phyloP scores from a whole-genome alignment of 805 yeast genomes.

The Kluyveromyces aestuarii region DNA sequence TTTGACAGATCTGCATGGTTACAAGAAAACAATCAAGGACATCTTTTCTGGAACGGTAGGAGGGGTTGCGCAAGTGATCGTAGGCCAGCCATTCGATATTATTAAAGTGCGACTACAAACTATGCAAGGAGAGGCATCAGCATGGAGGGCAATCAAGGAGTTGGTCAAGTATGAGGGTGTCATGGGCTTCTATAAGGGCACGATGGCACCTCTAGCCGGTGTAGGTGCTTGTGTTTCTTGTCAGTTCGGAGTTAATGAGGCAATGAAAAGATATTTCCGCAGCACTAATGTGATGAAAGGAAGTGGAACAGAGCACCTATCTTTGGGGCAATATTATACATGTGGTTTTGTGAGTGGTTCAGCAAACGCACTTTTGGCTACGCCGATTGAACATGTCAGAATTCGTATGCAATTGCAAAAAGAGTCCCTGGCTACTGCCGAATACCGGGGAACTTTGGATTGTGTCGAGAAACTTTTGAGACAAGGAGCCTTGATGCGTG shows the following conservation, averaged over 20 bases:
- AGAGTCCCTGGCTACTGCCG: slow-evolving; percentile 28
- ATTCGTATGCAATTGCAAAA: slow-evolving; percentile 78
- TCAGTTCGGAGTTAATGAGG: slow-evolving; percentile 92
- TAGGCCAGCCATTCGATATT: slow-evolving; percentile 95
- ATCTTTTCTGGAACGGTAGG: slow-evolving; percentile 89
- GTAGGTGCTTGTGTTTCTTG: slow-evolving; percentile 97
- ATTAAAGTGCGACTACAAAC: slow-evolving; percentile 90
- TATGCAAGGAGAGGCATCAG: slow-evolving; percentile 62
- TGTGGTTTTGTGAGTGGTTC: slow-evolving; percentile 92
- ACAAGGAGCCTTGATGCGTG: slow-evolving; percentile 62
- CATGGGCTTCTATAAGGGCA: slow-evolving; percentile 84
- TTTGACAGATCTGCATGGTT: slow-evolving; percentile 4
- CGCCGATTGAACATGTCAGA: slow-evolving; percentile 93
- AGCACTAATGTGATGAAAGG: background rate
- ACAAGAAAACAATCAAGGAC: slow-evolving; percentile 52
- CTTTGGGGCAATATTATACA: slow-evolving; percentile 61
- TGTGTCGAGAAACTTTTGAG: slow-evolving; percentile 40
- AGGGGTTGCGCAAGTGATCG: slow-evolving; percentile 90
- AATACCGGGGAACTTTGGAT: slow-evolving; percentile 44
- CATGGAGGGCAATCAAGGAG: slow-evolving; percentile 67
- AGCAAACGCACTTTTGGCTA: slow-evolving; percentile 81
- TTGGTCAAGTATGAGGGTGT: slow-evolving; percentile 75
- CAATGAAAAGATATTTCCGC: slow-evolving; percentile 70
- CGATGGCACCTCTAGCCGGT: slow-evolving; percentile 86
- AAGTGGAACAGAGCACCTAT: slow-evolving; percentile 4